These are phyloP conservation scores for Talaromyces sp. DNA, from an alignment of 2,329 filamentous ascomycete species.

Conservation along the genomic window DNA sequence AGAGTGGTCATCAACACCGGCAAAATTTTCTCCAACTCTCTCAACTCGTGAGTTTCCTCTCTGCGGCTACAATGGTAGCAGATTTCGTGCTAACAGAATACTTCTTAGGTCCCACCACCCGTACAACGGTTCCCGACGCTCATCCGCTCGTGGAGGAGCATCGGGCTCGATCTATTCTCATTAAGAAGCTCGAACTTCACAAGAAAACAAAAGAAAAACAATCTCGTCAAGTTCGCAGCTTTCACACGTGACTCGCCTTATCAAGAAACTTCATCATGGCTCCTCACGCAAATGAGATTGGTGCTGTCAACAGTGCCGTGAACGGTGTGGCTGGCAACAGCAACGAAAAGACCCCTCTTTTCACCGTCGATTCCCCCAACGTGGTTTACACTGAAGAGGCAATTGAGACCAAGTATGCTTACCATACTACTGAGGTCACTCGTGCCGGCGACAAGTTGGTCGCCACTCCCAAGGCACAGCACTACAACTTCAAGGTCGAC, in stretches of 20 bases:
- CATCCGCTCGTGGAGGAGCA: slow-evolving; percentile 80
- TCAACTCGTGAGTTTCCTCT: slow-evolving; percentile 74
- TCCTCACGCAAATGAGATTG: slow-evolving; percentile 75
- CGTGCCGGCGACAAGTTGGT: slow-evolving; percentile 72
- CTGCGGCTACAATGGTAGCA: not conserved
- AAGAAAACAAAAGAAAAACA: not conserved
- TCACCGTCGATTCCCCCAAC: slow-evolving; percentile 87
- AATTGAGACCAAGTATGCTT: slow-evolving; percentile 93
- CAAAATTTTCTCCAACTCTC: slow-evolving; percentile 98
- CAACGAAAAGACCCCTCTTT: slow-evolving; percentile 54
- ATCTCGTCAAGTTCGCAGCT: slow-evolving; percentile 47
- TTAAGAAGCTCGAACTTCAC: slow-evolving; percentile 36
- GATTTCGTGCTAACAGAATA: slow-evolving; percentile 16
- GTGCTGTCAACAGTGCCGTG: slow-evolving; percentile 50
- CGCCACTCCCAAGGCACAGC: slow-evolving; percentile 79
- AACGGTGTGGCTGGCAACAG: slow-evolving; percentile 47
- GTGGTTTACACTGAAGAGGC: slow-evolving; percentile 83
- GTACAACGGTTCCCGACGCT: slow-evolving; percentile 87
- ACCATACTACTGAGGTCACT: slow-evolving; percentile 84
- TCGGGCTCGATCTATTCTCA: slow-evolving; percentile 51
- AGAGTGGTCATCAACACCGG: slow-evolving; percentile 63
- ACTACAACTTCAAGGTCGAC: slow-evolving; percentile 97
- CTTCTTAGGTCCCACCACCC: slow-evolving; percentile 76
- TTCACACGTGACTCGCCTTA: slow-evolving; percentile 22
- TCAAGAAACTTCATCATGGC: slow-evolving; percentile 62